These are phyloP conservation scores for Gastrolobium villosum DNA, from an alignment of 306 rosid species.

Conservation along the genomic window DNA sequence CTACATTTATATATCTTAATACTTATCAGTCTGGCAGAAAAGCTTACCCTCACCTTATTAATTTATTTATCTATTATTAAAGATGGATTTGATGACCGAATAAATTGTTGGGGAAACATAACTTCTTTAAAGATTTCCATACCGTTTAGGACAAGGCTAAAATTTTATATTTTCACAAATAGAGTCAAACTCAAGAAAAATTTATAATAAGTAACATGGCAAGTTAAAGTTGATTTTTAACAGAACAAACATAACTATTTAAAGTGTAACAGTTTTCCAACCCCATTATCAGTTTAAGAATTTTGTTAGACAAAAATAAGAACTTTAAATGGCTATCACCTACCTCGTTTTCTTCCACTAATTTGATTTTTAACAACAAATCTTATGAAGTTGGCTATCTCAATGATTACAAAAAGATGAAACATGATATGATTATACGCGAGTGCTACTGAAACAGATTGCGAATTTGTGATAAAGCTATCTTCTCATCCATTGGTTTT, in stretches of 20 bases:
- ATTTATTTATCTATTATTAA: too few relatives aligned
- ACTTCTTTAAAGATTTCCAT: background rate
- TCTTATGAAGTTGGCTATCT: constrained; percentile 9
- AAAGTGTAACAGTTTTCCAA: background rate
- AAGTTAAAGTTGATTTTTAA: too few relatives aligned
- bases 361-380: background rate
- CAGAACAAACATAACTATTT: background rate
- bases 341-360: too few relatives aligned
- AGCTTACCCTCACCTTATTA: too few relatives aligned
- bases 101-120: too few relatives aligned
- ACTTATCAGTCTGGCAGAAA: too few relatives aligned
- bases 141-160: background rate
- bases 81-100: too few relatives aligned
- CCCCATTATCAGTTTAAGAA: background rate
- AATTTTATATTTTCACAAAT: too few relatives aligned
- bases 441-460: background rate
- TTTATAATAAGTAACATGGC: too few relatives aligned
- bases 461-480: background rate
- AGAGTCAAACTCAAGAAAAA: background rate
- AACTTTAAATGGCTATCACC: too few relatives aligned
- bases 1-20: too few relatives aligned
- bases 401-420: constrained; percentile 21
- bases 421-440: constrained; percentile 13
- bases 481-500: constrained; percentile 1
- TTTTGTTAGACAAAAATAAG: background rate